Base-by-base conservation (phyloP, 306 rosid species). In the Alnus glutinosa region DNA sequence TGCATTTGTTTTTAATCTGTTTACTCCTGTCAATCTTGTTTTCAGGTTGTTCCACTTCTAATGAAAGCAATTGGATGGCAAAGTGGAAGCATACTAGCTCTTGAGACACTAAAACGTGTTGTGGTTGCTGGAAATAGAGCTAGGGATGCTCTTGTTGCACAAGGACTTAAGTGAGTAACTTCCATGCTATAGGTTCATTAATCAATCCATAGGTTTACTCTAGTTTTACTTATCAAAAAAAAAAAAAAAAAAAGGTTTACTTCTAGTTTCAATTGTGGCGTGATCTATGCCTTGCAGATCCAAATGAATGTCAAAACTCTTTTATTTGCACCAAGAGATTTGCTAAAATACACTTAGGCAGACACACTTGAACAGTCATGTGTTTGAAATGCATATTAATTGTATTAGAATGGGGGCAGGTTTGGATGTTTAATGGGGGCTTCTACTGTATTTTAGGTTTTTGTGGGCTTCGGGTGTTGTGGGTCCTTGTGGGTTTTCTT, bases 11-110 rank as follows among this genome's bases (percentile, higher is more conserved):
- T 70, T 74, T 77, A 76, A 9, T 13, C n/a, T 15, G 55, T 62
- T 49, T 42, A 64, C 44, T 48, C 55, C 66, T 79, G 44, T 64
- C 69, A 44, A 9, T 28, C 30, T 64, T 72, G 78, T 75, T 76
- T 83, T 74, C 86, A 95, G 99, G 99, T 95, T 30, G 99, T 95
- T 85, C 99, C 99, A 16, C 89, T 95, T 66, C 88, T 95, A 51
- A 93, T 95, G 99, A 95, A 95, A 85, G 99, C 99, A 73, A 93
- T 95, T 80, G 99, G 99, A 79, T 95, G 99, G 99, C 97, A 90
- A 84, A 97, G 99, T 42, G 99, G 99, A 87, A 93, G 98, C 88
- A 93, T 95, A 85, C 87, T 95, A 76, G 98, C 98, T 80, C 98
- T 95, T 46, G 99, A 95, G 90, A 95, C 99, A 63, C 87, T 95